These are phyloP conservation scores for Daldinia childiae DNA, from an alignment of 495 filamentous ascomycete species.

Conservation along the genomic window DNA sequence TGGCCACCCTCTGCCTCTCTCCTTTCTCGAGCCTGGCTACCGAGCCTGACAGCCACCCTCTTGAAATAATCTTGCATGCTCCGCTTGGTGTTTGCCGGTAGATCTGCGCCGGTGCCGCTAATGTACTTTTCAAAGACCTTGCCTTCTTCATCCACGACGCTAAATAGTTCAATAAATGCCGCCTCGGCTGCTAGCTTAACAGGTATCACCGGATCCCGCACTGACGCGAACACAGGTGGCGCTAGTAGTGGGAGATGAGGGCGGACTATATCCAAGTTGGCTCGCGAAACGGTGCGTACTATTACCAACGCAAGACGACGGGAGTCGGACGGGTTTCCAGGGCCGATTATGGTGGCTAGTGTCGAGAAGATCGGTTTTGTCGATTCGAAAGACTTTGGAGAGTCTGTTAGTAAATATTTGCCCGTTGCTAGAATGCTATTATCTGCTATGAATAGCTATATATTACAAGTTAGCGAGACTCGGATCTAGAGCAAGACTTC, in stretches of 20 bases:
- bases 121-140: conserved; percentile 95
- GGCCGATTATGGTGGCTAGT: conserved; percentile 75
- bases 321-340: conserved; percentile 80
- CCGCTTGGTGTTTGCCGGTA: conserved; percentile 76
- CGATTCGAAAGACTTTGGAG: conserved; percentile 69
- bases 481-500: background rate
- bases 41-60: conserved; percentile 83
- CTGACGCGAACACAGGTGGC: conserved; percentile 85
- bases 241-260: conserved; percentile 82
- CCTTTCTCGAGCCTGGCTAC: conserved; percentile 83
- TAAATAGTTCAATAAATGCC: conserved; percentile 93
- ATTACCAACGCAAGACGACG: conserved; percentile 90
- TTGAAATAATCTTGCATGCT: conserved; percentile 99
- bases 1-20: conserved; percentile 89
- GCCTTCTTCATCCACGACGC: conserved; percentile 83
- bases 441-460: conserved; percentile 81
- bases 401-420: conserved; percentile 82
- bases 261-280: conserved; percentile 75
- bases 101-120: conserved; percentile 51
- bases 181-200: conserved; percentile 96
- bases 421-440: conserved; percentile 94
- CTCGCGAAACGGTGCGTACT: conserved; percentile 81
- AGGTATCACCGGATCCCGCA: conserved; percentile 93
- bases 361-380: conserved; percentile 82
- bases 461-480: conserved; percentile 21